Conservation (phyloP, 352 stramenopile species). For the Phytopythium litorale region DNA sequence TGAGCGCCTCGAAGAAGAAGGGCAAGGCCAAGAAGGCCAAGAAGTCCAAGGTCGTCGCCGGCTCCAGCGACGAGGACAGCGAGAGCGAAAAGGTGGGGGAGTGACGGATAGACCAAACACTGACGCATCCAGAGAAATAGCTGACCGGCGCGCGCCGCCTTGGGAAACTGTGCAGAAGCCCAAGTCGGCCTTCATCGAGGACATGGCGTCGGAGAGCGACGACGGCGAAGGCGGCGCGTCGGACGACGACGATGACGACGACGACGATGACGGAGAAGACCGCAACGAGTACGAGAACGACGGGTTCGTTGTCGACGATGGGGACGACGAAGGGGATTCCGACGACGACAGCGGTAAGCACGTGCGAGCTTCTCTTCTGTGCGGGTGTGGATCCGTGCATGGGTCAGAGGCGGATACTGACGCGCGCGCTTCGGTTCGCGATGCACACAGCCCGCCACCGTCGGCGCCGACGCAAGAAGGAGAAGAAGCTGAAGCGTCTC, state of each 20-base stretch:
- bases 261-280: slow-evolving; percentile 83
- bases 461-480: slow-evolving; percentile 77
- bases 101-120: neutral
- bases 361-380: neutral
- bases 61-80: slow-evolving; percentile 61
- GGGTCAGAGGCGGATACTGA: neutral
- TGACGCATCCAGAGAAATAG: neutral
- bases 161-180: slow-evolving; percentile 33
- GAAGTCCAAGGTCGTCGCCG: slow-evolving; percentile 41
- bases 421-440: neutral
- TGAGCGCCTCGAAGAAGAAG: slow-evolving; percentile 41
- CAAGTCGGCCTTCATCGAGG: slow-evolving; percentile 87
- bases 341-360: slow-evolving; percentile 62
- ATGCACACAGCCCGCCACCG: slow-evolving; percentile 50
- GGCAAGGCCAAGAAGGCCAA: slow-evolving; percentile 53
- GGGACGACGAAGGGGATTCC: slow-evolving; percentile 63
- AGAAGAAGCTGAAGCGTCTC: slow-evolving; percentile 83
- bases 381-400: neutral
- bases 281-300: slow-evolving; percentile 90
- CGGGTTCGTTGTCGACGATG: slow-evolving; percentile 84
- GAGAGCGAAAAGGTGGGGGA: slow-evolving; percentile 59
- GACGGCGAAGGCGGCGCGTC: slow-evolving; percentile 49
- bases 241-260: slow-evolving; percentile 71
- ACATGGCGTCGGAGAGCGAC: slow-evolving; percentile 86
- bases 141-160: neutral